Evolutionary conservation across 768 basidiomycete species (phyloP).

Genomic region (Tylopilus sp.): DNA sequence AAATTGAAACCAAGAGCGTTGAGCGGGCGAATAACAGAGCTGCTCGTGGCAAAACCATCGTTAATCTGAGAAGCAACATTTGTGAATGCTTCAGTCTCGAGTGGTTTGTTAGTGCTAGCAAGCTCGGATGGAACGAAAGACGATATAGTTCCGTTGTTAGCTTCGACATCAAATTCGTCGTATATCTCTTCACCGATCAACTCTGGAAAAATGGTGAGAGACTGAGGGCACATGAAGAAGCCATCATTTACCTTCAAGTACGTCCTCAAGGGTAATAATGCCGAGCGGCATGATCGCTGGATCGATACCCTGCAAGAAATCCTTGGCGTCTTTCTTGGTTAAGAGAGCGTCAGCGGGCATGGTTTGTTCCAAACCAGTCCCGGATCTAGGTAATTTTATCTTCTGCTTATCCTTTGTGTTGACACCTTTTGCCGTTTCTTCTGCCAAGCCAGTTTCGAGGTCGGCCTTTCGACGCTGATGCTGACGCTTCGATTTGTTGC

Average conservation of each 20-base stretch:
- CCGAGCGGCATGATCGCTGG: constrained; percentile 82
- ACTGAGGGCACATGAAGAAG: background rate
- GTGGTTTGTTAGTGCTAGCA: constrained; percentile 33
- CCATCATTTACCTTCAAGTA: constrained; percentile 66
- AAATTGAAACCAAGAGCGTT: constrained; percentile 49
- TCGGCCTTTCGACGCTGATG: constrained; percentile 17
- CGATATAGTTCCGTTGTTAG: constrained; percentile 54
- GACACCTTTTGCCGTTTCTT: constrained; percentile 14
- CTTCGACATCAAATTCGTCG: constrained; percentile 84
- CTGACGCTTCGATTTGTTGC: constrained; percentile 8
- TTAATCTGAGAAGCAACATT: constrained; percentile 5
- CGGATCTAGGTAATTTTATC: constrained; percentile 27
- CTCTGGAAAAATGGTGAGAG: constrained; percentile 43
- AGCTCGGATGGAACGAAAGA: constrained; percentile 37
- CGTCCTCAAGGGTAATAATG: constrained; percentile 91
- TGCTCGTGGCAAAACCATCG: constrained; percentile 13
- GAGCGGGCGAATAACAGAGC: constrained; percentile 37
- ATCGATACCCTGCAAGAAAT: constrained; percentile 82
- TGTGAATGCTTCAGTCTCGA: constrained; percentile 14
- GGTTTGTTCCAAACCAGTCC: constrained; percentile 65
- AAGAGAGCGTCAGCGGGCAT: constrained; percentile 89
- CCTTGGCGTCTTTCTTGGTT: constrained; percentile 68
- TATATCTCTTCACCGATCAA: constrained; percentile 92
- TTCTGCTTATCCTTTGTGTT: constrained; percentile 23
- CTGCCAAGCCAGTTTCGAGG: constrained; percentile 21